Evolutionary conservation across 495 filamentous ascomycete genomes (phyloP).

Genomic region (Clavariopsis aquatica): DNA sequence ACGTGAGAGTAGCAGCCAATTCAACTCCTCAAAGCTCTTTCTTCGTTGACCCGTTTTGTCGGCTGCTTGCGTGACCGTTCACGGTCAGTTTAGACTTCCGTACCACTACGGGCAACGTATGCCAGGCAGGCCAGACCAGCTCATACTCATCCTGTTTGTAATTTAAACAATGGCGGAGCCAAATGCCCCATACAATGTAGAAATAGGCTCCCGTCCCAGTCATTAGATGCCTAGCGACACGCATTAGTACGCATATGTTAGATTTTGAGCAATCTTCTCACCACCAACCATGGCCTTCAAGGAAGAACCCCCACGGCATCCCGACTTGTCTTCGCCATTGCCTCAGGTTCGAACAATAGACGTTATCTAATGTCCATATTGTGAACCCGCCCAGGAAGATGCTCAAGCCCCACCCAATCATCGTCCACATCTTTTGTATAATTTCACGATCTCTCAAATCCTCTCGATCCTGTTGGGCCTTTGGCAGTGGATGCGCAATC

Average conservation of each 20-base stretch:
- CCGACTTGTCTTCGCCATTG: slow-evolving; percentile 70
- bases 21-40: slow-evolving; percentile 4
- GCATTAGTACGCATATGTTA: slow-evolving; percentile 7
- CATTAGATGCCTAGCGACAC: slow-evolving; percentile 60
- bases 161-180: slow-evolving; percentile 79
- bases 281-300: slow-evolving; percentile 99
- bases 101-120: slow-evolving; percentile 67
- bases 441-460: slow-evolving; percentile 60
- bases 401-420: slow-evolving; percentile 68
- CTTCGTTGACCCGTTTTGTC: slow-evolving; percentile 21
- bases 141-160: slow-evolving; percentile 73
- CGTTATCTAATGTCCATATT: slow-evolving; percentile 86
- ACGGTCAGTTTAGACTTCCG: slow-evolving; percentile 31
- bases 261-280: slow-evolving; percentile 51
- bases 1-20: too few species aligned
- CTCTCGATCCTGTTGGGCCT: slow-evolving; percentile 44
- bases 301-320: slow-evolving; percentile 84
- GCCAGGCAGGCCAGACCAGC: slow-evolving; percentile 69
- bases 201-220: slow-evolving; percentile 73
- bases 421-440: slow-evolving; percentile 72
- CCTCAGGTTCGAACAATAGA: slow-evolving; percentile 72
- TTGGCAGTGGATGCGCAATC: slow-evolving; percentile 42
- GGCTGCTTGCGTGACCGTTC: neutral
- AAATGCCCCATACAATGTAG: slow-evolving; percentile 84
- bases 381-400: slow-evolving; percentile 82